phyloP scores from a whole-genome alignment of 129 eudicot species.

The Mikania micrantha region DNA sequence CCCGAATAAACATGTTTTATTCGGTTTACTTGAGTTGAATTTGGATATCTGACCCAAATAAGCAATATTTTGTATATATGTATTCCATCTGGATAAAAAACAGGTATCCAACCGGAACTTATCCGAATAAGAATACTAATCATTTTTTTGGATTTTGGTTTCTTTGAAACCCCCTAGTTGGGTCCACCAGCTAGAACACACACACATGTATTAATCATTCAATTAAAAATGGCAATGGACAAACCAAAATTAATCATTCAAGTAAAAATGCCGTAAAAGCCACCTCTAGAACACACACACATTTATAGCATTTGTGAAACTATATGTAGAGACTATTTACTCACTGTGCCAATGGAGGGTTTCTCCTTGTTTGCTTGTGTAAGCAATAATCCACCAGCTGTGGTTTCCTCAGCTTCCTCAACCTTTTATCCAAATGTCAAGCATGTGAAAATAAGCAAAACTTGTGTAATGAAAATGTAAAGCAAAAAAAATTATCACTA shows the following conservation, averaged over 20 bases:
- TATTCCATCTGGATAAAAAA: too few relatives aligned
- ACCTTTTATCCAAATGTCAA: slow-evolving; percentile 34
- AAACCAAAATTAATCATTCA: background rate
- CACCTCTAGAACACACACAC: background rate
- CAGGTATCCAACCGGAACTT: too few relatives aligned
- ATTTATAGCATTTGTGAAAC: background rate
- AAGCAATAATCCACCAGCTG: slow-evolving; percentile 80
- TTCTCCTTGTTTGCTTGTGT: slow-evolving; percentile 76
- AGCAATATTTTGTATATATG: too few relatives aligned
- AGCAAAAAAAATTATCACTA: background rate
- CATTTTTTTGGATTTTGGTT: too few relatives aligned
- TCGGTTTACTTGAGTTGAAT: too few relatives aligned
- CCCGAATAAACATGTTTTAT: too few relatives aligned
- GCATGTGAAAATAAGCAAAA: background rate
- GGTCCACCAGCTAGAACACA: too few relatives aligned
- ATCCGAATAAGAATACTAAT: too few relatives aligned
- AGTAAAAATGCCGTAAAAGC: background rate
- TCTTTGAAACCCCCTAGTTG: too few relatives aligned
- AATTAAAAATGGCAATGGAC: too few relatives aligned
- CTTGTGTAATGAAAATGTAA: background rate
- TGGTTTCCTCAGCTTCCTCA: slow-evolving; percentile 66
- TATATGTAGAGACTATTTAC: background rate
- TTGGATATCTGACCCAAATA: too few relatives aligned
- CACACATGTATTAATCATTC: too few relatives aligned
- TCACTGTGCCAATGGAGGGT: slow-evolving; percentile 85